Conservation (phyloP, 1,284 basidiomycete species). For the Trichosporon asahii region DNA sequence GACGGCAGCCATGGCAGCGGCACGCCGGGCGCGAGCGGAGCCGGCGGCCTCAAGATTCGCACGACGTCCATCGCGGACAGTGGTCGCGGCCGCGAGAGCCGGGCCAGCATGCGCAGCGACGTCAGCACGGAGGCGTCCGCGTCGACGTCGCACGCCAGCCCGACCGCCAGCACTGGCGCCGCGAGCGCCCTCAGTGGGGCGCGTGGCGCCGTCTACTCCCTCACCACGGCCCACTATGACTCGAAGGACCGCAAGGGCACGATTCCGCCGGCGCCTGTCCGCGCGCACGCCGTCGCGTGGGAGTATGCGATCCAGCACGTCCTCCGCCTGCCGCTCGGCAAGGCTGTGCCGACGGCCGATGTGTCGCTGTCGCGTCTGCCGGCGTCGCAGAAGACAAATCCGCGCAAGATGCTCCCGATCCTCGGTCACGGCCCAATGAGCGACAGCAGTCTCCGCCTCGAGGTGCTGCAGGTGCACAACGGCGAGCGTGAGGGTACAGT, state of each 20-base stretch:
- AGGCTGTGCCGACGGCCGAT: constrained; percentile 22
- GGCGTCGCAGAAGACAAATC: constrained; percentile 3
- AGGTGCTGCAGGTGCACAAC: constrained; percentile 24
- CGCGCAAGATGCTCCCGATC: constrained; percentile 22
- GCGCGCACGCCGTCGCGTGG: constrained; percentile 42
- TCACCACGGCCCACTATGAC: neutral
- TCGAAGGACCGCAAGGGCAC: constrained; percentile 33
- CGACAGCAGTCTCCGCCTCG: constrained; percentile 40
- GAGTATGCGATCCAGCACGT: constrained; percentile 42
- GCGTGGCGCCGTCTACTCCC: neutral
- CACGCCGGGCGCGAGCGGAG: neutral
- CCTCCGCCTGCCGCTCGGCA: constrained; percentile 40
- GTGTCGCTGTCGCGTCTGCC: constrained; percentile 1
- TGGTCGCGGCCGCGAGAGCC: neutral
- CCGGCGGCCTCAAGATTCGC: neutral
- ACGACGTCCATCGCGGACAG: neutral
- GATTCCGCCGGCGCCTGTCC: constrained; percentile 33
- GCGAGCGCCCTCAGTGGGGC: neutral
- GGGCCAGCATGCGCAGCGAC: neutral
- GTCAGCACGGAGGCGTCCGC: neutral
- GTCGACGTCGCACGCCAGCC: neutral
- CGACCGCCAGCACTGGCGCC: neutral
- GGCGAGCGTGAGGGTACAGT: constrained; percentile 14
- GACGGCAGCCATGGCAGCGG: neutral
- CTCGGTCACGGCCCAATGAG: constrained; percentile 42